Conservation (phyloP, 179 eudicot species). For the Spinacia oleracea region DNA sequence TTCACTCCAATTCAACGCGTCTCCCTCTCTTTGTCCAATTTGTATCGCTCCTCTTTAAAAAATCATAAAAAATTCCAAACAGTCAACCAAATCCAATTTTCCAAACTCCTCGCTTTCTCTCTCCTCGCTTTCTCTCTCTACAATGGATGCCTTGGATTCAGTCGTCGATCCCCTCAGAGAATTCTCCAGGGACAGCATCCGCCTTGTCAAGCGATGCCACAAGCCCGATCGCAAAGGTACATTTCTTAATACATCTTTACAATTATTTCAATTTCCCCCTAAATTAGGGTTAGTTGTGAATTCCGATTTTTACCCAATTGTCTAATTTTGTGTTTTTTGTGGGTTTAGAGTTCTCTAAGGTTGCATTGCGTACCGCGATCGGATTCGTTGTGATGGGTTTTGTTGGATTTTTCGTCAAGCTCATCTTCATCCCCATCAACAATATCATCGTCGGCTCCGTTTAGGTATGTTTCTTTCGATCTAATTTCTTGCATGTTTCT, state of each 20-base stretch:
- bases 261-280: neutral
- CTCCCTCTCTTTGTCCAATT: neutral
- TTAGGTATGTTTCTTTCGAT: slow-evolving; percentile 15
- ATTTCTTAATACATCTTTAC: no score
- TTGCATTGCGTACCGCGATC: slow-evolving; percentile 17
- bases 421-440: slow-evolving; percentile 62
- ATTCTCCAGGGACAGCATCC: slow-evolving; percentile 43
- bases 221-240: slow-evolving; percentile 51
- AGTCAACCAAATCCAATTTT: neutral
- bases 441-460: slow-evolving; percentile 63
- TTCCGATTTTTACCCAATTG: neutral
- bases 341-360: slow-evolving; percentile 21
- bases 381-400: slow-evolving; percentile 70
- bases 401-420: slow-evolving; percentile 64
- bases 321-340: neutral
- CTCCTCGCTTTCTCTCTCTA: neutral
- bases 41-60: neutral
- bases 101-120: neutral
- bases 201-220: slow-evolving; percentile 55
- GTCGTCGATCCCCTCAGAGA: slow-evolving; percentile 51
- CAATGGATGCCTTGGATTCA: slow-evolving; percentile 46
- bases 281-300: neutral
- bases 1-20: neutral
- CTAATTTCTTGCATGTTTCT: neutral
- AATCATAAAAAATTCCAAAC: neutral